Conservation (phyloP, 345 rosid genomes). For the Melaleuca quinquenervia region DNA sequence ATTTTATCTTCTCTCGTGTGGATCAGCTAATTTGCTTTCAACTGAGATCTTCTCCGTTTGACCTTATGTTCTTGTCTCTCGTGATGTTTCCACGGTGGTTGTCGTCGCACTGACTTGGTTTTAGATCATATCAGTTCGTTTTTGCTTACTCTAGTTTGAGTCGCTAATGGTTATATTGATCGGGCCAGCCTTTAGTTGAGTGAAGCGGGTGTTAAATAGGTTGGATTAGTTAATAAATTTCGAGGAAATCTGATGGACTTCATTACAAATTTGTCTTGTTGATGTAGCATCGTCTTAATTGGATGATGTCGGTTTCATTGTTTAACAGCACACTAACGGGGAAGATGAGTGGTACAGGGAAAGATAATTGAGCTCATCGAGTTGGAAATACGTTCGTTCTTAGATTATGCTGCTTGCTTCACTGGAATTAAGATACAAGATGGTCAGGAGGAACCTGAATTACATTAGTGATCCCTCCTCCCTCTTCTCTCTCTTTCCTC, state of each 20-base stretch:
- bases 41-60: background rate
- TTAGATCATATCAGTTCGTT: background rate
- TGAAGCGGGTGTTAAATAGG: background rate
- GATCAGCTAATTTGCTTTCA: background rate
- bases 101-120: background rate
- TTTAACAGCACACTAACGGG: background rate
- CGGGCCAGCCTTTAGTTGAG: background rate
- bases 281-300: background rate
- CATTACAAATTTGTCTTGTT: background rate
- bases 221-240: background rate
- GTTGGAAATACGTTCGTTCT: background rate
- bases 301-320: background rate
- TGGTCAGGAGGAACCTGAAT: background rate
- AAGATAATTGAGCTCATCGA: background rate
- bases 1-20: background rate
- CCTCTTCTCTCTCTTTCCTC: background rate
- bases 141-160: background rate
- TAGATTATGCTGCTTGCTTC: background rate
- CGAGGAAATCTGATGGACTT: background rate
- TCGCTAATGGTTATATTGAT: background rate
- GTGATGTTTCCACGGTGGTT: background rate
- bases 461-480: background rate
- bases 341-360: background rate
- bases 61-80: background rate
- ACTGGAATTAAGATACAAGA: background rate